A percentile compares a stretch with the other conserved stretches of the same genome.
phyloP scores from a whole-genome alignment of 1,284 basidiomycete species.

The Cutaneotrichosporon mucoides region DNA sequence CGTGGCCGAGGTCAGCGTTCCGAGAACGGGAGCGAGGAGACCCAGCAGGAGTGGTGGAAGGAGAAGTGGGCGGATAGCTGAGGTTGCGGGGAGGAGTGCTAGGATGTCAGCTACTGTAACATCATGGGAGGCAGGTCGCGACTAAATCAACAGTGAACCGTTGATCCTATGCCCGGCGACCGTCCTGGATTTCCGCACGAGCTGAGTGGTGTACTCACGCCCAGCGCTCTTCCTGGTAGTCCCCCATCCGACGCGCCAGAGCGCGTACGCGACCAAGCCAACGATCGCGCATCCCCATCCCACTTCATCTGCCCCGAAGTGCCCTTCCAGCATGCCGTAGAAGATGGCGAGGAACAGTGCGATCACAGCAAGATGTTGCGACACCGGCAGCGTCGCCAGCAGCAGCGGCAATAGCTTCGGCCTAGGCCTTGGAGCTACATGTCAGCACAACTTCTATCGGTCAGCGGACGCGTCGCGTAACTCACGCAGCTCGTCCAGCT shows the following conservation, averaged over 20 bases:
- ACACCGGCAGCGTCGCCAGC: constrained; percentile 67
- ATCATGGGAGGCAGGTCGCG: neutral
- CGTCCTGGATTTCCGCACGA: too few relatives aligned
- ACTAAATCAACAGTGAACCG: neutral
- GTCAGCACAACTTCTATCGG: neutral
- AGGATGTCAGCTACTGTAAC: constrained; percentile 28
- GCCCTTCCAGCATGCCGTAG: constrained; percentile 61
- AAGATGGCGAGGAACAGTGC: constrained; percentile 80
- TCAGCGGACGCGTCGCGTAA: constrained; percentile 12
- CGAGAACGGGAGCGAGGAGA: constrained; percentile 83
- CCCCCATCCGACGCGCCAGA: constrained; percentile 47
- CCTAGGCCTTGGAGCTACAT: constrained; percentile 29
- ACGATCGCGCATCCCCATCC: constrained; percentile 64
- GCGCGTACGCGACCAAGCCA: constrained; percentile 63
- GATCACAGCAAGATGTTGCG: constrained; percentile 76
- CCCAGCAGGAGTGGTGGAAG: constrained; percentile 83
- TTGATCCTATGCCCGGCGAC: too few relatives aligned
- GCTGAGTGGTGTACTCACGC: constrained; percentile 5
- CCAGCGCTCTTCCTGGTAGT: neutral
- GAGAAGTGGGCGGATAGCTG: constrained; percentile 53
- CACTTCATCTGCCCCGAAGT: constrained; percentile 64
- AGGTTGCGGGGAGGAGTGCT: constrained; percentile 51
- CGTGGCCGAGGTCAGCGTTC: constrained; percentile 88
- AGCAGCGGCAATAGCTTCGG: constrained; percentile 65
- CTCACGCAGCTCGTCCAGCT: constrained; percentile 72